Conservation (phyloP, 2,329 filamentous ascomycete species). For the Leptosphaerulina australis region DNA sequence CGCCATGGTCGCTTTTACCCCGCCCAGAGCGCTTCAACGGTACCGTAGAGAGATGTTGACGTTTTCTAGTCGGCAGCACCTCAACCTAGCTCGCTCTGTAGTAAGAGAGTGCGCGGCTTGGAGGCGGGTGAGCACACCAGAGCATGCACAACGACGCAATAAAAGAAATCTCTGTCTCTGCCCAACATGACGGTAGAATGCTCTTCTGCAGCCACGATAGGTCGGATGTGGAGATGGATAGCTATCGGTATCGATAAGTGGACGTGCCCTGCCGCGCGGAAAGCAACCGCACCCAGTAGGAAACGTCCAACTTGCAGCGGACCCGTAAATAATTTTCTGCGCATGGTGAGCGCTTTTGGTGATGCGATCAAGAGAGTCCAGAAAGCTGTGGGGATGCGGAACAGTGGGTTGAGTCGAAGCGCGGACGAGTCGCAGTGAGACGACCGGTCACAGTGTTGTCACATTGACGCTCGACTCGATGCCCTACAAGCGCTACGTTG, state of each 20-base stretch:
- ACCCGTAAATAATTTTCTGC: slow-evolving; percentile 44
- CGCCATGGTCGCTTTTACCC: slow-evolving; percentile 16
- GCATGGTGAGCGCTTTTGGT: slow-evolving; percentile 31
- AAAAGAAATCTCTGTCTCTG: slow-evolving; percentile 32
- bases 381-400: slow-evolving; percentile 28
- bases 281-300: slow-evolving; percentile 27
- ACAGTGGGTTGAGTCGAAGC: slow-evolving; percentile 18
- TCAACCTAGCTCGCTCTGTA: slow-evolving; percentile 11
- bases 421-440: slow-evolving; percentile 24
- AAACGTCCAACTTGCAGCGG: slow-evolving; percentile 24
- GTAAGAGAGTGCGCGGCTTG: slow-evolving; percentile 25
- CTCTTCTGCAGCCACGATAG: slow-evolving; percentile 22
- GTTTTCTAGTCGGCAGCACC: slow-evolving; percentile 8
- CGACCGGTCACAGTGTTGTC: slow-evolving; percentile 22
- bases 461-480: slow-evolving; percentile 27
- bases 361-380: slow-evolving; percentile 32
- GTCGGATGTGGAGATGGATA: slow-evolving; percentile 35
- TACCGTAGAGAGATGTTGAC: slow-evolving; percentile 14
- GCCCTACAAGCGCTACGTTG: slow-evolving; percentile 24
- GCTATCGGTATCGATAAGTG: slow-evolving; percentile 47
- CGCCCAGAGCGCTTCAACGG: slow-evolving; percentile 5
- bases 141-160: slow-evolving; percentile 19
- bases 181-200: slow-evolving; percentile 12
- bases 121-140: slow-evolving; percentile 13
- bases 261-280: slow-evolving; percentile 36